A percentile compares a stretch with the other conserved stretches of the same genome.
These are phyloP conservation scores for Kwoniella shivajii DNA, from an alignment of 1,284 basidiomycete species.

Conservation along the genomic window DNA sequence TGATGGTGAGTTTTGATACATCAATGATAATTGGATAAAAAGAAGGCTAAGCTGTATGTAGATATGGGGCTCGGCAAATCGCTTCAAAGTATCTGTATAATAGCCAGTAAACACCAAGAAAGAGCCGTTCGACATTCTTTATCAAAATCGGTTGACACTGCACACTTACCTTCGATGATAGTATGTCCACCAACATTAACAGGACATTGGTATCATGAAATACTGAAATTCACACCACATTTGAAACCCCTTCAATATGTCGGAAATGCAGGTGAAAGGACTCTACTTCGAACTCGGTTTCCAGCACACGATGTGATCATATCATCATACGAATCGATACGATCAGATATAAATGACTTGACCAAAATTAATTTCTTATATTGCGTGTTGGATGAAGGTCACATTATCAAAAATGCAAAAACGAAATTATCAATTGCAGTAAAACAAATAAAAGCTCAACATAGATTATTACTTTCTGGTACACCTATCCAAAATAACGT, in stretches of 20 bases:
- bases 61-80: conserved; percentile 99
- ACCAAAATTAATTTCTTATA: conserved; percentile 85
- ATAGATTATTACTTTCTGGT: conserved; percentile 91
- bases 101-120: conserved; percentile 92
- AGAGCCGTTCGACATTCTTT: conserved; percentile 70
- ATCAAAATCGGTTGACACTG: conserved; percentile 72
- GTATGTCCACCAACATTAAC: conserved; percentile 96
- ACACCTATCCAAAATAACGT: conserved; percentile 99
- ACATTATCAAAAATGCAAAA: conserved; percentile 98
- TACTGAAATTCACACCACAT: conserved; percentile 87
- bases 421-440: conserved; percentile 97
- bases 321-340: conserved; percentile 95
- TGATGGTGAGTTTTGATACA: conserved; percentile 67
- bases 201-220: conserved; percentile 98
- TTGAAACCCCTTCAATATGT: conserved; percentile 86
- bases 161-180: conserved; percentile 90
- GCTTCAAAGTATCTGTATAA: conserved; percentile 95
- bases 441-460: conserved; percentile 86
- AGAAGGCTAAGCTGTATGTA: conserved; percentile 2
- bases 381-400: conserved; percentile 97
- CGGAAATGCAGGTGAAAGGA: conserved; percentile 85
- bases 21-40: background rate
- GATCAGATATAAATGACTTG: conserved; percentile 86
- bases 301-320: conserved; percentile 80
- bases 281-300: conserved; percentile 67